Base-by-base conservation (phyloP, 805 yeast species). In the Suhomyces faveliae region DNA sequence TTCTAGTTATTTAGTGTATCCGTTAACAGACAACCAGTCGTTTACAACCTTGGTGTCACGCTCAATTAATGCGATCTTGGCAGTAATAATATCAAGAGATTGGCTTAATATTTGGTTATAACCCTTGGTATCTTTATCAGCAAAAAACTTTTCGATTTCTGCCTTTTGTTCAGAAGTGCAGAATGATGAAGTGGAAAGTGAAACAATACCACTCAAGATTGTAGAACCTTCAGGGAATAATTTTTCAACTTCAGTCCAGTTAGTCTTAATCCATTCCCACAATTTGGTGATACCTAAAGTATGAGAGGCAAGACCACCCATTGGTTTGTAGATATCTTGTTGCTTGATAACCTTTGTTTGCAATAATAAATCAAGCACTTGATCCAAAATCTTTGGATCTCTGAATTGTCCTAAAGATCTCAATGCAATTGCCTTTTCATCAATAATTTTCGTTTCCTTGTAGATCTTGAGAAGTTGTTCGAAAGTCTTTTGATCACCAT, bases 151-250 rank as follows among this genome's bases (percentile, higher is more conserved):
- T 51, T 73, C 69, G 49, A 84, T 77, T 48, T 75, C 77, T 19
- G 73, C 71, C 55, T 75, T 74, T 52, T 81, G 81, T 27, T 73
- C 79, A 30, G 67, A 64, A 46, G 79, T 78, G 23, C 89, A 77
- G 68, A 81, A 84, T 1, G 85, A 81, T 20, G 82, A 68, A 35
- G 87, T 77, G 42, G 84, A 70, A 29, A 86, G 53, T 25, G 76
- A 73, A 35, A 92, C 86, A 49, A 94, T 83, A 15, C 84, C 74
- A 17, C 92, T 86, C 58, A 92, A 74, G 88, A 90, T 81, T 20
- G 89, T 77, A 53, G 85, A 77, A 10, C 89, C 85, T 12, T 96
- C 89, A 44, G 97, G 96, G 62, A 89, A 78, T 59, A 77, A 72
- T 63, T 80, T 76, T 57, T 70, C 68, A 51, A 92, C 62, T 40